These are phyloP conservation scores for Vanrija humicola DNA, from an alignment of 1,284 basidiomycete genomes.

Conservation along the genomic window DNA sequence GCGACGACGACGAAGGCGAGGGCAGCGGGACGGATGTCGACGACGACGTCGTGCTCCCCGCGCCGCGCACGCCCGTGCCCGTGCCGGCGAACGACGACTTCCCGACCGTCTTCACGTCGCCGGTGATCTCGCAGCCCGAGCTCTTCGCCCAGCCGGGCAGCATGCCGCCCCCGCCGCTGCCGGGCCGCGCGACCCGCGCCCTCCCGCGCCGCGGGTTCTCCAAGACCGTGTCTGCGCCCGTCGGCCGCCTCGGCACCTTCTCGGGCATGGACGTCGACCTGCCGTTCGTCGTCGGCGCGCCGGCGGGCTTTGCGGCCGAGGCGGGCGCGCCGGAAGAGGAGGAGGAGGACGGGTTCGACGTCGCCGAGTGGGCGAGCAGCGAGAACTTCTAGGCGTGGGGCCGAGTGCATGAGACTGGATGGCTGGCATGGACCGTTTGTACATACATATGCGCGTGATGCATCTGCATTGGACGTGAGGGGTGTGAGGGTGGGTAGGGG, in stretches of 20 bases:
- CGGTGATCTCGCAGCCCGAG: conserved; percentile 32
- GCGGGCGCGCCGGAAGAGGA: background rate
- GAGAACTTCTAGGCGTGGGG: conserved; percentile 27
- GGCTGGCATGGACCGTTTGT: too few species aligned
- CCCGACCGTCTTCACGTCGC: conserved; percentile 36
- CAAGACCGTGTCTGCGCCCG: conserved; percentile 41
- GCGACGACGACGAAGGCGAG: background rate
- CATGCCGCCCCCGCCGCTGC: conserved; percentile 13
- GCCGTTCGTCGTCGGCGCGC: background rate
- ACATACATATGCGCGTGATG: background rate
- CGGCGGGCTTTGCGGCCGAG: background rate
- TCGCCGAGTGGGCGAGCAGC: conserved; percentile 32
- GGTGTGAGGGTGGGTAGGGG: background rate
- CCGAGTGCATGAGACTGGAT: background rate
- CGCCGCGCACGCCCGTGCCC: background rate
- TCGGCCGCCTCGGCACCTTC: conserved; percentile 23
- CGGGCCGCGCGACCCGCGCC: conserved; percentile 8
- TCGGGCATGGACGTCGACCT: conserved; percentile 36
- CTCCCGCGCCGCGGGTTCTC: conserved; percentile 15
- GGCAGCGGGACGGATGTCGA: conserved; percentile 1
- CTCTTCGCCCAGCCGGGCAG: conserved; percentile 14
- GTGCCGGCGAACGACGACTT: conserved; percentile 26
- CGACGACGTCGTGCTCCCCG: background rate
- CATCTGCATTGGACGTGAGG: background rate
- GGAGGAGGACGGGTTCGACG: conserved; percentile 40